Base-by-base conservation (phyloP, 495 filamentous ascomycete species). In the Xylaria scruposa region DNA sequence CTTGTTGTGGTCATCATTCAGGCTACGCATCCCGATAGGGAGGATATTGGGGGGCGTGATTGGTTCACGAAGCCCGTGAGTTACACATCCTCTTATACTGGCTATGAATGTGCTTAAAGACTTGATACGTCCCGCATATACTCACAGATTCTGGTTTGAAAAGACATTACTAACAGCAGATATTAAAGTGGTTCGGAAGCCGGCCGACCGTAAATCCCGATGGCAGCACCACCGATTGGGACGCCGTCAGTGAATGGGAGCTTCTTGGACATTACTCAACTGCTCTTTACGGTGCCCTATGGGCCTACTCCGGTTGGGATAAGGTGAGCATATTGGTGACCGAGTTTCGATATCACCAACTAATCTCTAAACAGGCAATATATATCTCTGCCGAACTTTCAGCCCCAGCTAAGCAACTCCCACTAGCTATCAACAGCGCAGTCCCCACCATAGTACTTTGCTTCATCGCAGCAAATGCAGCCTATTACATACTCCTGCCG, bases 301-400 rank as follows among this genome's bases (percentile, higher is more conserved):
- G 87, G 87, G 87, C 85, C 5, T 90, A 88, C 66, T 86, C 83
- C 1, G 88, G 88, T 5, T 90, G 88, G 88, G 88, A 90, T 70
- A 88, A 89, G 77, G 87, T 87, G 67, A 75, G 81, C 68, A 54
- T 54, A 12, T 12, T 38, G 6, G 1, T 29, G 15, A 33, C 61
- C 26, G 15, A 29, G 24, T 24, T 44, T 65, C 61, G 2, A 40
- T 31, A 19, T 0, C 33, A 58, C 73, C 54, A 42, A 70, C 46
- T 68, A 46, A 21, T 40, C 4, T 51, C 21, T 49, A 47, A 26
- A 26, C 33, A 88, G 86, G 86, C 85, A 33, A 85, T 87, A 72
- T 88, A 86, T 69, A 77, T 90, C 70, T 83, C 87, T 0, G 84
- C 84, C 4, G 88, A 90, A 71, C 81, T 90, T 9, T 79, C 76